phyloP scores from a whole-genome alignment of 2,329 filamentous ascomycete species.

The Penicillium sp. region DNA sequence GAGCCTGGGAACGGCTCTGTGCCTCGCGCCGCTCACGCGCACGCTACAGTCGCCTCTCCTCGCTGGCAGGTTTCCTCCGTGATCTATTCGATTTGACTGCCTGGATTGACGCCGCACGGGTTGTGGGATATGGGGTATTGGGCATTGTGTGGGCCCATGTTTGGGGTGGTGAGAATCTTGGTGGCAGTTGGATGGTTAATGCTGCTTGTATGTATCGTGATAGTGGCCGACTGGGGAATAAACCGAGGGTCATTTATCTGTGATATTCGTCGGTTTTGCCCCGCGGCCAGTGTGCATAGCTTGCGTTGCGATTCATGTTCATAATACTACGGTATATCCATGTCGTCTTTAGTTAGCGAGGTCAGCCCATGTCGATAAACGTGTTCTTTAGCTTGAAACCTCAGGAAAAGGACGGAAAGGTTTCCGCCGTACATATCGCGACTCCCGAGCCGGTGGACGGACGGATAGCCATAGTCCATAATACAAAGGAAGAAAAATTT shows the following conservation, averaged over 20 bases:
- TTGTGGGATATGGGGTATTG: conserved; percentile 52
- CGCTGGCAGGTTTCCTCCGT: conserved; percentile 29
- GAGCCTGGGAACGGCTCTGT: conserved; percentile 65
- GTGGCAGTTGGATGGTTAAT: conserved; percentile 55
- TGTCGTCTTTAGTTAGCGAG: neutral
- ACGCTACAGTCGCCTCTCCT: conserved; percentile 22
- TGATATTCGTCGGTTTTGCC: conserved; percentile 7
- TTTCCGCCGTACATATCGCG: too few relatives aligned
- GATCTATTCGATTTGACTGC: conserved; percentile 37
- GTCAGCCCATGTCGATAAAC: neutral
- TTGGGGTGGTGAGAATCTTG: conserved; percentile 53
- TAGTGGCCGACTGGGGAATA: conserved; percentile 36
- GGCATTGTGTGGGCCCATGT: conserved; percentile 59
- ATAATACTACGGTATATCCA: neutral
- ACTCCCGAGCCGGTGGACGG: too few relatives aligned
- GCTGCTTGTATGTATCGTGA: conserved; percentile 49
- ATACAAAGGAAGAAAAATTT: neutral
- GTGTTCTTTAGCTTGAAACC: neutral
- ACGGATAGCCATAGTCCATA: too few relatives aligned
- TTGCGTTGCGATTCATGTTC: neutral
- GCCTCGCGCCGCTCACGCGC: conserved; percentile 33
- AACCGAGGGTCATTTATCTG: conserved; percentile 38
- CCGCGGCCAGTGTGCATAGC: neutral
- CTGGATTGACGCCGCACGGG: conserved; percentile 50
- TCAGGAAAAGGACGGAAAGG: too few relatives aligned